Conservation (phyloP, 768 basidiomycete species). For the Lactarius psammicola region DNA sequence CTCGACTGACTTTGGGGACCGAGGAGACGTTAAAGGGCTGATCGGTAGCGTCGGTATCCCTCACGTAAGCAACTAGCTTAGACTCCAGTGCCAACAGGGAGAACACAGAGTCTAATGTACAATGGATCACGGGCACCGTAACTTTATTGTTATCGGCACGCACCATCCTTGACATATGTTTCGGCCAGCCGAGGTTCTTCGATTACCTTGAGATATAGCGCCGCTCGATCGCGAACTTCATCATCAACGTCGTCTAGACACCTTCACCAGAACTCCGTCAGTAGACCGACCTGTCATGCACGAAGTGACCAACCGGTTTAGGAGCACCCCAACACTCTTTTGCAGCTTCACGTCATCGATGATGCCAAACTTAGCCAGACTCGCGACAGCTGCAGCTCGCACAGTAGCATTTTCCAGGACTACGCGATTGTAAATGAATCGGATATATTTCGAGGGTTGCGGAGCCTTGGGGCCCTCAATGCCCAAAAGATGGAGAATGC, state of each 20-base stretch:
- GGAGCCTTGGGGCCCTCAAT: slow-evolving; percentile 94
- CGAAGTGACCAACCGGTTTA: slow-evolving; percentile 60
- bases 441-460: slow-evolving; percentile 98
- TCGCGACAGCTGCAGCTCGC: slow-evolving; percentile 91
- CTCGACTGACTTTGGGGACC: slow-evolving; percentile 92
- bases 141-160: slow-evolving; percentile 24
- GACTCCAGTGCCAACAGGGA: slow-evolving; percentile 88
- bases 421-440: slow-evolving; percentile 99
- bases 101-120: slow-evolving; percentile 78
- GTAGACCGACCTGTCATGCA: slow-evolving; percentile 15
- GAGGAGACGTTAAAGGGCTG: slow-evolving; percentile 80
- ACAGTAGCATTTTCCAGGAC: slow-evolving; percentile 98
- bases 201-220: slow-evolving; percentile 86
- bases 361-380: slow-evolving; percentile 95
- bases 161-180: slow-evolving; percentile 90
- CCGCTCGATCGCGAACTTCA: slow-evolving; percentile 96
- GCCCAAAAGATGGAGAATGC: slow-evolving; percentile 92
- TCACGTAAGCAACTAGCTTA: slow-evolving; percentile 91
- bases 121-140: slow-evolving; percentile 3
- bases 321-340: slow-evolving; percentile 82
- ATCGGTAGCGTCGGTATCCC: slow-evolving; percentile 66
- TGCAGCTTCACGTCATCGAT: slow-evolving; percentile 74
- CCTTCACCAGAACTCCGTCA: slow-evolving; percentile 40
- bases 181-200: slow-evolving; percentile 78
- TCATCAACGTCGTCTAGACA: slow-evolving; percentile 99